These are phyloP conservation scores for Camillea tinctor DNA, from an alignment of 2,329 filamentous ascomycete species.

Conservation along the genomic window DNA sequence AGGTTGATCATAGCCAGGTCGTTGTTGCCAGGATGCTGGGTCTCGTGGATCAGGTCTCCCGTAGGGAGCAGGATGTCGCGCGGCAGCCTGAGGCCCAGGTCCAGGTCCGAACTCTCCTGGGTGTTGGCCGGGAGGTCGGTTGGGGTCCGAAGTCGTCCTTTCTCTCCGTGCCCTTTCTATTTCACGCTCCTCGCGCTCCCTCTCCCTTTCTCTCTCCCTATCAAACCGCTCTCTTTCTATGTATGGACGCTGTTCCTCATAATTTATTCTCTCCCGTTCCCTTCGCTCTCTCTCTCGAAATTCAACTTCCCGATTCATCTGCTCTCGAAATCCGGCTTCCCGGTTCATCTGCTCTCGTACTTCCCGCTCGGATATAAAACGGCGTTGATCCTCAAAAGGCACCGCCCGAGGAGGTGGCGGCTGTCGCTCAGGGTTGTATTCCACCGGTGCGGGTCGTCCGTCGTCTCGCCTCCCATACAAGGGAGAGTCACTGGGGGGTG, in stretches of 20 bases:
- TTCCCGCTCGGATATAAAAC: slow-evolving; percentile 47
- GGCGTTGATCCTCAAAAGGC: slow-evolving; percentile 56
- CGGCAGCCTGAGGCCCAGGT: slow-evolving; percentile 33
- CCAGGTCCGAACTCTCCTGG: slow-evolving; percentile 42
- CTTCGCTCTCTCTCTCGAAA: slow-evolving; percentile 36
- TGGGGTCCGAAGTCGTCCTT: slow-evolving; percentile 50
- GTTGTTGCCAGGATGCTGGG: slow-evolving; percentile 35
- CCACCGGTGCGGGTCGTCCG: slow-evolving; percentile 38
- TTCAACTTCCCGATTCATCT: slow-evolving; percentile 39
- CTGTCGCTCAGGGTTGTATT: slow-evolving; percentile 54
- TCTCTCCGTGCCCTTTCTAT: slow-evolving; percentile 38
- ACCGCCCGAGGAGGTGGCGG: slow-evolving; percentile 35
- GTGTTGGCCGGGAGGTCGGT: slow-evolving; percentile 43
- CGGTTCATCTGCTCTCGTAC: slow-evolving; percentile 37
- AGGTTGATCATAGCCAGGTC: slow-evolving; percentile 41
- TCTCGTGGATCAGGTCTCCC: slow-evolving; percentile 34
- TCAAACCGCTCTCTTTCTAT: slow-evolving; percentile 41
- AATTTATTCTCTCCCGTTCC: slow-evolving; percentile 31
- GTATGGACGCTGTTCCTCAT: slow-evolving; percentile 34
- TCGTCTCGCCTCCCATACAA: slow-evolving; percentile 53
- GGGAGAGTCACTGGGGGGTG: slow-evolving; percentile 34
- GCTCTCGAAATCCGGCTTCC: slow-evolving; percentile 44
- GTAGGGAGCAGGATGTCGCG: slow-evolving; percentile 40
- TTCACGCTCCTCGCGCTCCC: slow-evolving; percentile 29
- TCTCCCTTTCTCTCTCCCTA: slow-evolving; percentile 41